Base-by-base conservation (phyloP, 306 rosid genomes). In the Myrica gale region DNA sequence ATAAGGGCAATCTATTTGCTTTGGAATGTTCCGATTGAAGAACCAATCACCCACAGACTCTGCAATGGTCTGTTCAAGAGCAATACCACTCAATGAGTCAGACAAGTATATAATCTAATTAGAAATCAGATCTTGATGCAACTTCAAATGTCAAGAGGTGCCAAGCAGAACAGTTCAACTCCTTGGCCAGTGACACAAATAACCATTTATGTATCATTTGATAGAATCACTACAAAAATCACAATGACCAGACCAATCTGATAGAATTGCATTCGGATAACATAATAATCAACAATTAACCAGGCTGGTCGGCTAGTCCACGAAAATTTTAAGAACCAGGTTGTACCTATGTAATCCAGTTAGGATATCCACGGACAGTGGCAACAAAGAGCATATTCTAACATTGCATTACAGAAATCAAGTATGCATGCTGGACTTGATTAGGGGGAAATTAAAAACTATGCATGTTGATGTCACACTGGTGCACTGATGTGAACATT, bases 41-140 rank as follows among this genome's bases (percentile, higher is more conserved):
- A 81, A 95, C 97, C 99, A 95, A 82, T 88, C 93, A 48, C 88
- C 96, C 53, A 90, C 93, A 74, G 97, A 88, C 80, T 89, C 97
- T 58, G 97, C 97, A 82, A 92, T 90, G 56, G 97, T 92, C 99
- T 95, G 87, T 48, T 80, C 86, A 77, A 79, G 63, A 60, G 46
- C 74, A 62, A 75, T 75, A 48, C 70, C 72, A 69, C 17, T 65
- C 61, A 46, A 32, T 32, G 37, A 46, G 77, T 54, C n/a, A 54
- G 42, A 71, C 32, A 45, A 42, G 42, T 84, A 32, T 41, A 20
- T 11, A 1, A 20, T 51, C 46, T 26, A 66, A 66, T 41, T 66
- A 66, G 15, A 42, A 41, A 41, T 20, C 13, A 70, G 0, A 71
- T 21, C 39, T 0, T 17, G 11, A 42, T 17, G 70, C 50, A 66